Base-by-base conservation (phyloP, 2,329 filamentous ascomycete genomes). In the Fusarium beomiforme region DNA sequence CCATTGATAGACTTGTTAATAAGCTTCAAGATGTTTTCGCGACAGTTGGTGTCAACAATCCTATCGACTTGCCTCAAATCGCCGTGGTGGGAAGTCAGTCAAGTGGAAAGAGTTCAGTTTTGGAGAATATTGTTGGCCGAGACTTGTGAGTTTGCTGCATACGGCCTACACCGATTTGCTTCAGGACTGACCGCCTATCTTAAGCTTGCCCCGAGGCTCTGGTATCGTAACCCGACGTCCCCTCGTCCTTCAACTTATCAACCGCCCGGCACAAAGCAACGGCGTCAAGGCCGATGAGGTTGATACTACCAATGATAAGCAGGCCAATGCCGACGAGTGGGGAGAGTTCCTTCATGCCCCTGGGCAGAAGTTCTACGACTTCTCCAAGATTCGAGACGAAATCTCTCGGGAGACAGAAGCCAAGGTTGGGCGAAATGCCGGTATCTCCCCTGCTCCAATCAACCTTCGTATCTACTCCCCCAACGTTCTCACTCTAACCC, bases 11-110 rank as follows among this genome's bases (percentile, higher is more conserved):
- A 79, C 92, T 98, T 77, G 96, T 99, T 81, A 99, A 99, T 88
- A 98, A 97, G 87, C 91, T 99, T 50, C 96, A 99, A 82, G 96
- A 99, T 93, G 96, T 99, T 76, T 99, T 99, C 81, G 92, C 95
- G 70, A 98, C 96, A 43, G 96, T 99, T 76, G 96, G 96, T 77
- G 96, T 98, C 79, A 96, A 97, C 89, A 99, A 99, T 84, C 96
- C 96, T 70, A 99, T 99, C 87, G 96, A 99, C 86, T 85, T 99
- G 72, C 96, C 96, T 59, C 96, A 99, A 86, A 99, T 99, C 81
- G 95, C 92, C 76, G 96, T 99, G 75, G 96, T 99, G 63, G 96
- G 96, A 79, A 98, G 95, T 83, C 96, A 99, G 86, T 99, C 96
- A 23, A 98, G 95, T 83, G 96, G 96, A 85, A 99, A 99, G 91